Percentiles rank a stretch among this genome's conserved stretches.
Conservation (phyloP, 768 basidiomycete species). For the Hysterangium stoloniferum region DNA sequence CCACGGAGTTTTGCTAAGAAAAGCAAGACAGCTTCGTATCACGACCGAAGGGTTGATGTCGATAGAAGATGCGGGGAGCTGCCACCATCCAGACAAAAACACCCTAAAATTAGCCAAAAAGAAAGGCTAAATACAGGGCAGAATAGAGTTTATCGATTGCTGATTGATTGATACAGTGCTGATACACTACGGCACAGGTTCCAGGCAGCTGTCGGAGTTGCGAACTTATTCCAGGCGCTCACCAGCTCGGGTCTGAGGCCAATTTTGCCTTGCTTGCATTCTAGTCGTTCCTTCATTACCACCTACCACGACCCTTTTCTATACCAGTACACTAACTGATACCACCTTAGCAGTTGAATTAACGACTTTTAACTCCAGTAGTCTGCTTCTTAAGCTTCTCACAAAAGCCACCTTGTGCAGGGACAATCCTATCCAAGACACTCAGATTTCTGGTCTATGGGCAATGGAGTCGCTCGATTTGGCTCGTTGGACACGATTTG, state of each 20-base stretch:
- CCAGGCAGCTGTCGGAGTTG: too few species aligned
- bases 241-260: not conserved
- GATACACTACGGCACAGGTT: too few species aligned
- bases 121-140: not conserved
- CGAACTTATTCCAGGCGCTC: too few species aligned
- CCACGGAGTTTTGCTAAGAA: too few species aligned
- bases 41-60: constrained; percentile 5
- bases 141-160: not conserved
- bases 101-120: not conserved
- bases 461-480: constrained; percentile 73
- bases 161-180: too few species aligned
- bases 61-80: not conserved
- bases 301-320: too few species aligned
- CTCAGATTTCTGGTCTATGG: not conserved
- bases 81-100: not conserved
- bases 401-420: not conserved
- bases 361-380: not conserved
- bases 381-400: not conserved
- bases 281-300: not conserved
- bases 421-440: not conserved
- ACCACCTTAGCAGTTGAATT: not conserved
- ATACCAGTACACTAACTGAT: too few species aligned
- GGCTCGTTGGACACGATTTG: constrained; percentile 77
- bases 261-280: not conserved
- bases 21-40: too few species aligned